Percentiles rank a stretch among this genome's conserved stretches.
phyloP scores from a whole-genome alignment of 257 asterid species.

The Solanum habrochaites region DNA sequence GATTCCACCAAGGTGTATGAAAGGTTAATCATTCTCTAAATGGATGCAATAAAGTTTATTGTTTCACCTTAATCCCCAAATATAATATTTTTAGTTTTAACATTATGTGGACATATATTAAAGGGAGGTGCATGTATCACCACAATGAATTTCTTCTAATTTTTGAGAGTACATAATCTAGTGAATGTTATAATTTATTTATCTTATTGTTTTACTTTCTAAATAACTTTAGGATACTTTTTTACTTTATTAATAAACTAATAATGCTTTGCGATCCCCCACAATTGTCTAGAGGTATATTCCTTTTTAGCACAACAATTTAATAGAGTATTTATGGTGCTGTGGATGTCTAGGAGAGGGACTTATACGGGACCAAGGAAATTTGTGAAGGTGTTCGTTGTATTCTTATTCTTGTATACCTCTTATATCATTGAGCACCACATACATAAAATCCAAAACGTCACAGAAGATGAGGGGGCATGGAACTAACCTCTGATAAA shows the following conservation, averaged over 20 bases:
- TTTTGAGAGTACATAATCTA: not conserved
- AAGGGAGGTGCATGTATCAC: not conserved
- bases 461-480: too few species aligned
- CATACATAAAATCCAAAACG: too few species aligned
- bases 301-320: constrained; percentile 58
- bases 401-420: not conserved
- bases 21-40: not conserved
- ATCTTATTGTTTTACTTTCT: not conserved
- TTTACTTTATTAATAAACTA: not conserved
- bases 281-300: constrained; percentile 79
- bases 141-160: not conserved
- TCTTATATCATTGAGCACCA: not conserved
- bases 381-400: constrained; percentile 58
- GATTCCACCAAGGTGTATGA: not conserved
- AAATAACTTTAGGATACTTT: not conserved
- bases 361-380: constrained; percentile 69
- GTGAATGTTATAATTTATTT: not conserved
- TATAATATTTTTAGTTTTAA: not conserved
- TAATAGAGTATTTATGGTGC: constrained; percentile 79
- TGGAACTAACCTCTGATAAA: too few species aligned
- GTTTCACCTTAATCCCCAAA: not conserved
- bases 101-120: not conserved
- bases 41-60: not conserved
- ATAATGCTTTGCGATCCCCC: constrained; percentile 1
- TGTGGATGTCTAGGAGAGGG: constrained; percentile 92